A percentile compares a stretch with the other conserved stretches of the same genome.
phyloP scores from a whole-genome alignment of 345 rosid species.

The Anacardium occidentale region DNA sequence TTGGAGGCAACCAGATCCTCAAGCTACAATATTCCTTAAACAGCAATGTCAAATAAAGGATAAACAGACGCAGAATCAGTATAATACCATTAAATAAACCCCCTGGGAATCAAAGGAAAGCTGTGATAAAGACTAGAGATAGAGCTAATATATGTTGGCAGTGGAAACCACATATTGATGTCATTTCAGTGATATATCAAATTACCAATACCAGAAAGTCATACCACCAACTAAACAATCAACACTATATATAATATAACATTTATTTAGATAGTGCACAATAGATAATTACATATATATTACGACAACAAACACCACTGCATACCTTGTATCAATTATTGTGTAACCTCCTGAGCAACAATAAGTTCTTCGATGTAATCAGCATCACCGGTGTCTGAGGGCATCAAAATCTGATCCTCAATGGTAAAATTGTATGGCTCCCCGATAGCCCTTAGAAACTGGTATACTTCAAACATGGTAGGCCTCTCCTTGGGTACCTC shows the following conservation, averaged over 20 bases:
- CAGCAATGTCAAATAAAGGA: background rate
- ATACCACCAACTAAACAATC: conserved; percentile 16
- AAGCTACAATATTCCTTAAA: background rate
- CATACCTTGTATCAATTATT: conserved; percentile 23
- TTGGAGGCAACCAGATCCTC: background rate
- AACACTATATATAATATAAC: conserved; percentile 21
- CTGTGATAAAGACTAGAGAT: background rate
- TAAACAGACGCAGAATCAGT: background rate
- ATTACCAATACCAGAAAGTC: conserved; percentile 15
- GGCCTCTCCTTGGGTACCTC: conserved; percentile 70
- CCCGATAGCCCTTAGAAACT: conserved; percentile 81
- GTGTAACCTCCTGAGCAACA: conserved; percentile 51
- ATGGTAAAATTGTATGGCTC: conserved; percentile 69
- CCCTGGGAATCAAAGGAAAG: conserved; percentile 13
- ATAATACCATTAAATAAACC: background rate
- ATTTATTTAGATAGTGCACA: conserved; percentile 25
- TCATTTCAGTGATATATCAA: conserved; percentile 6
- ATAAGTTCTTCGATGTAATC: conserved; percentile 72
- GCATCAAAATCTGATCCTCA: conserved; percentile 69
- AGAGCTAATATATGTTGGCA: conserved; percentile 16
- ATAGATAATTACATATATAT: conserved; percentile 20
- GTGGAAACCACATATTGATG: conserved; percentile 21
- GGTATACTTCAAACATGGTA: conserved; percentile 83
- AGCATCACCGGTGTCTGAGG: conserved; percentile 53
- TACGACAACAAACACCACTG: conserved; percentile 11